Percentiles rank a stretch among this genome's conserved stretches.
Evolutionary conservation across 306 rosid genomes (phyloP).

Genomic region (Psophocarpus tetragonolobus): DNA sequence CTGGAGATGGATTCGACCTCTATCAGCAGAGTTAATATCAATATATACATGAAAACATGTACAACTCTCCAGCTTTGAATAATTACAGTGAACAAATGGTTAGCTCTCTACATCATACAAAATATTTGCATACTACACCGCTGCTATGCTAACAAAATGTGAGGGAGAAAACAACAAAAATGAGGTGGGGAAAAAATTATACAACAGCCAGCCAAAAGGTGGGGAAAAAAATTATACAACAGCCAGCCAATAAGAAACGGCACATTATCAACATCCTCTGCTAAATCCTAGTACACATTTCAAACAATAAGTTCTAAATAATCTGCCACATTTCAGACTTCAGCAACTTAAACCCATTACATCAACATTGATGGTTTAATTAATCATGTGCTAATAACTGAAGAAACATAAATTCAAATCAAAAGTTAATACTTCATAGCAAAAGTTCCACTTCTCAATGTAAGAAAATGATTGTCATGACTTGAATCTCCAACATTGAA

Average conservation of each 20-base stretch:
- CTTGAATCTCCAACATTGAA: conserved; percentile 33
- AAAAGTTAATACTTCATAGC: conserved; percentile 56
- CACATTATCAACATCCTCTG: conserved; percentile 68
- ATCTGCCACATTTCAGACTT: conserved; percentile 66
- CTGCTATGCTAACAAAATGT: conserved; percentile 36
- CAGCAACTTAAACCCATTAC: conserved; percentile 74
- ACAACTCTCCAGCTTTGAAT: conserved; percentile 47
- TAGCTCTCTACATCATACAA: conserved; percentile 59
- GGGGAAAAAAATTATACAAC: conserved; percentile 46
- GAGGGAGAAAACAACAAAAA: conserved; percentile 34
- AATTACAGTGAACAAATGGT: conserved; percentile 55
- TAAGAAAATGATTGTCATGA: conserved; percentile 46
- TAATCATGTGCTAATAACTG: conserved; percentile 57
- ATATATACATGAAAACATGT: conserved; percentile 49
- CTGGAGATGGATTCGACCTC: conserved; percentile 18
- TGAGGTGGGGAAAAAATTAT: conserved; percentile 39
- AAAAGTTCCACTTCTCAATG: conserved; percentile 57
- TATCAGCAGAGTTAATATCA: conserved; percentile 22
- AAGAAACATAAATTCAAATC: conserved; percentile 55
- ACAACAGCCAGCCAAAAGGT: conserved; percentile 56
- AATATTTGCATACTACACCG: conserved; percentile 47
- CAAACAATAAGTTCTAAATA: conserved; percentile 55
- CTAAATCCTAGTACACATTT: conserved; percentile 79
- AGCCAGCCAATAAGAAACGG: conserved; percentile 57
- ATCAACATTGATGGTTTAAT: conserved; percentile 52